A percentile compares a stretch with the other conserved stretches of the same genome.
Evolutionary conservation across 495 filamentous ascomycete genomes (phyloP).

Genomic region (Penicillium arizonense): DNA sequence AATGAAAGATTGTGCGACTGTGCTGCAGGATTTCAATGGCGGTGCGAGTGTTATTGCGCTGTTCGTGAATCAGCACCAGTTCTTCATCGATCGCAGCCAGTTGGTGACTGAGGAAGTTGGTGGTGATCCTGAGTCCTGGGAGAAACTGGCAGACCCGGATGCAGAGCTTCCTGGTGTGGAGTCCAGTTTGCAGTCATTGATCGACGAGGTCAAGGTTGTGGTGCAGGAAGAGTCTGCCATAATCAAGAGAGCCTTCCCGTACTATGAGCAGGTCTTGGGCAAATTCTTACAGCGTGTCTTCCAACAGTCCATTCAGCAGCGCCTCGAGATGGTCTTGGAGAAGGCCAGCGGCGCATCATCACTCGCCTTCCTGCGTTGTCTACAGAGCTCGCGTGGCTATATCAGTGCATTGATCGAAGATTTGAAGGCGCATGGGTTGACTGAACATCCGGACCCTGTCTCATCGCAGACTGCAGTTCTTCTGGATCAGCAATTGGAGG

Average conservation of each 20-base stretch:
- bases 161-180: constrained; percentile 88
- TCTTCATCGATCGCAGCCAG: constrained; percentile 93
- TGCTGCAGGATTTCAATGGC: constrained; percentile 92
- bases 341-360: constrained; percentile 89
- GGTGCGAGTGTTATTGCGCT: constrained; percentile 90
- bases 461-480: constrained; percentile 81
- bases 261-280: constrained; percentile 87
- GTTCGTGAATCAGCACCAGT: constrained; percentile 98
- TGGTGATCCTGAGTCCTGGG: constrained; percentile 80
- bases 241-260: constrained; percentile 93
- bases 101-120: constrained; percentile 88
- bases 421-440: constrained; percentile 89
- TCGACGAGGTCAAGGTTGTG: constrained; percentile 93
- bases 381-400: constrained; percentile 86
- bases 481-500: constrained; percentile 94
- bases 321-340: constrained; percentile 92
- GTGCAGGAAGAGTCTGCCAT: constrained; percentile 95
- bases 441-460: constrained; percentile 88
- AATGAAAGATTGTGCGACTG: constrained; percentile 93
- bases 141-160: constrained; percentile 90
- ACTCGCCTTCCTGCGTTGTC: constrained; percentile 83
- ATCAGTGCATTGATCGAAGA: constrained; percentile 86
- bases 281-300: constrained; percentile 95
- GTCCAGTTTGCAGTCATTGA: constrained; percentile 82
- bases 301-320: constrained; percentile 95